phyloP scores from a whole-genome alignment of 108 stramenopile species.

The Chaetoceros muelleri region DNA sequence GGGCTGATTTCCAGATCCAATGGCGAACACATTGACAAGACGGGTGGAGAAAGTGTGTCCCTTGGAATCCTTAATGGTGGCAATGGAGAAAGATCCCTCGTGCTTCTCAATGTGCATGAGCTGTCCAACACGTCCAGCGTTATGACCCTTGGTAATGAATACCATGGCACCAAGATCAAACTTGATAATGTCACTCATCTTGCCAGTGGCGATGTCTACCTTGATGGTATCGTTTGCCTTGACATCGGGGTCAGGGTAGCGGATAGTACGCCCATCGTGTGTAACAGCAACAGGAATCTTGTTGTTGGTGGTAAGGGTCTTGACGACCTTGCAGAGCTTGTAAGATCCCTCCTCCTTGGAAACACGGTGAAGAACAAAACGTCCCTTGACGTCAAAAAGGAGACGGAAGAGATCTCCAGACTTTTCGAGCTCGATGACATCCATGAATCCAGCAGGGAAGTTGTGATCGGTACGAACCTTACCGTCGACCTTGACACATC shows the following conservation, averaged over 20 bases:
- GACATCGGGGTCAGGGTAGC: conserved; percentile 97
- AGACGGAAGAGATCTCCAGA: conserved; percentile 95
- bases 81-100: conserved; percentile 97
- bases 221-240: conserved; percentile 98
- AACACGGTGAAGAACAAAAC: conserved; percentile 92
- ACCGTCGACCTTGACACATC: conserved; percentile 96
- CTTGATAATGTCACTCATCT: conserved; percentile 90
- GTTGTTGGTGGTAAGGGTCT: conserved; percentile 77
- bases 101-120: conserved; percentile 95
- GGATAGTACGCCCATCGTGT: conserved; percentile 99
- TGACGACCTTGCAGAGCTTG: conserved; percentile 99
- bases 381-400: conserved; percentile 98
- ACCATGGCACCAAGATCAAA: conserved; percentile 96
- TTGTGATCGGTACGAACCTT: conserved; percentile 98
- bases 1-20: conserved; percentile 84
- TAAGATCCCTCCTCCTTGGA: conserved; percentile 84
- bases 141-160: conserved; percentile 94
- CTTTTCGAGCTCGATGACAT: conserved; percentile 93
- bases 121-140: conserved; percentile 94
- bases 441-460: conserved; percentile 99
- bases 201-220: conserved; percentile 92
- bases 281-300: conserved; percentile 98
- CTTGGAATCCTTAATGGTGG: conserved; percentile 95
- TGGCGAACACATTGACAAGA: conserved; percentile 89
- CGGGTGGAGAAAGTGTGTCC: conserved; percentile 97